Evolutionary conservation across 1,284 basidiomycete species (phyloP).

Genomic region (Trichosporon faecale): DNA sequence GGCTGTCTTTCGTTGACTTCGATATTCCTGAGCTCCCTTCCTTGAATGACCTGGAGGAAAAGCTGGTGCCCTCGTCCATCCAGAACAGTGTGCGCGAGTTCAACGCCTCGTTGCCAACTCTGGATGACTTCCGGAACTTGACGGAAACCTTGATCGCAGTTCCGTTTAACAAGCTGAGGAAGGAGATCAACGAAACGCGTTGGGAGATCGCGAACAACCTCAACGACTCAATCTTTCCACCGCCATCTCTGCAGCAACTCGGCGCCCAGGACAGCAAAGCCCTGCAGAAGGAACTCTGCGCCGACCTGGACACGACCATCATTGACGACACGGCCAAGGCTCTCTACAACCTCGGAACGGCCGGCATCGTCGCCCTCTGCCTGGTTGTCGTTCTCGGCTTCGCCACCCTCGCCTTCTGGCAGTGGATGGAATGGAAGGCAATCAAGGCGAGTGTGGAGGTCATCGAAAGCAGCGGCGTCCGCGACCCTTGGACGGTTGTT

Average conservation of each 20-base stretch:
- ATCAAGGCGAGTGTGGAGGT: conserved; percentile 40
- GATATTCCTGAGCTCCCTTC: conserved; percentile 66
- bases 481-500: conserved; percentile 43
- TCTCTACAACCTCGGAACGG: conserved; percentile 69
- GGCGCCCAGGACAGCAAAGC: conserved; percentile 26
- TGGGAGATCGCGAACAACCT: conserved; percentile 60
- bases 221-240: conserved; percentile 66
- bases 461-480: conserved; percentile 31
- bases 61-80: conserved; percentile 80
- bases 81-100: conserved; percentile 67
- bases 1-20: conserved; percentile 58
- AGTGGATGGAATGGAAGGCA: conserved; percentile 48
- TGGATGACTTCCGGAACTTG: conserved; percentile 68
- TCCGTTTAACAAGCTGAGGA: conserved; percentile 79
- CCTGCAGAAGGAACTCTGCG: conserved; percentile 58
- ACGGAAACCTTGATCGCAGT: conserved; percentile 71
- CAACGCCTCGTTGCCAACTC: conserved; percentile 75
- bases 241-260: conserved; percentile 55
- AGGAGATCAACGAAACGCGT: conserved; percentile 82
- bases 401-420: conserved; percentile 44
- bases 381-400: conserved; percentile 47
- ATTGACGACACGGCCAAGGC: conserved; percentile 77
- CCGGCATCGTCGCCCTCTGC: conserved; percentile 67
- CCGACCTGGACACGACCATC: conserved; percentile 70
- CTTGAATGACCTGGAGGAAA: conserved; percentile 56